phyloP scores from a whole-genome alignment of 805 yeast species.

The Pachysolen tannophilus region DNA sequence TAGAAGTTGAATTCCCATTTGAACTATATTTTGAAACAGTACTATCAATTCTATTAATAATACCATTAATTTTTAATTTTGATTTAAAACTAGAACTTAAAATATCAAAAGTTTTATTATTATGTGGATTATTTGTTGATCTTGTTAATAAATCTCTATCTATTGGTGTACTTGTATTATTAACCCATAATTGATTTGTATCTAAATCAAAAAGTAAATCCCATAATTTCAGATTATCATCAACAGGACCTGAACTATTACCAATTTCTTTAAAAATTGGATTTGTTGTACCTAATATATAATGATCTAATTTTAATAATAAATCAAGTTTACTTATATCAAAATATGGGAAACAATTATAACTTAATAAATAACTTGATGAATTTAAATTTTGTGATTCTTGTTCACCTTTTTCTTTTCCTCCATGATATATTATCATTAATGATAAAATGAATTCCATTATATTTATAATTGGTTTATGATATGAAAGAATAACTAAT shows the following conservation, averaged over 20 bases:
- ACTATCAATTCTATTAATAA: not conserved
- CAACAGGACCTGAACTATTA: constrained; percentile 7
- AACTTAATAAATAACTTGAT: constrained; percentile 14
- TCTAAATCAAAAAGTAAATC: constrained; percentile 59
- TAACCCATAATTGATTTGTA: constrained; percentile 29
- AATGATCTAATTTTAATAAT: constrained; percentile 31
- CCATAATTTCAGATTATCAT: constrained; percentile 33
- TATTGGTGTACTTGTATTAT: constrained; percentile 9
- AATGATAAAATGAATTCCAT: constrained; percentile 36
- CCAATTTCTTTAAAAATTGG: constrained; percentile 48
- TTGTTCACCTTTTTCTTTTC: not conserved
- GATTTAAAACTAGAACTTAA: no score
- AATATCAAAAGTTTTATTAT: not conserved
- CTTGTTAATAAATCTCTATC: not conserved
- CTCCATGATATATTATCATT: constrained; percentile 22
- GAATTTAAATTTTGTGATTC: not conserved
- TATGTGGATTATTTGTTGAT: not conserved
- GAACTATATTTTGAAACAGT: constrained; percentile 2
- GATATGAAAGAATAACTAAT: constrained; percentile 29
- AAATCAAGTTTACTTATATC: constrained; percentile 53
- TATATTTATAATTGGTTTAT: constrained; percentile 36
- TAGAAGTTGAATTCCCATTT: constrained; percentile 1
- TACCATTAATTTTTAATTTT: not conserved
- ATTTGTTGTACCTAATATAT: constrained; percentile 62
- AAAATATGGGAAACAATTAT: constrained; percentile 41